Evolutionary conservation across 2,329 filamentous ascomycete genomes (phyloP).

Genomic region (Neopestalotiopsis sp.): DNA sequence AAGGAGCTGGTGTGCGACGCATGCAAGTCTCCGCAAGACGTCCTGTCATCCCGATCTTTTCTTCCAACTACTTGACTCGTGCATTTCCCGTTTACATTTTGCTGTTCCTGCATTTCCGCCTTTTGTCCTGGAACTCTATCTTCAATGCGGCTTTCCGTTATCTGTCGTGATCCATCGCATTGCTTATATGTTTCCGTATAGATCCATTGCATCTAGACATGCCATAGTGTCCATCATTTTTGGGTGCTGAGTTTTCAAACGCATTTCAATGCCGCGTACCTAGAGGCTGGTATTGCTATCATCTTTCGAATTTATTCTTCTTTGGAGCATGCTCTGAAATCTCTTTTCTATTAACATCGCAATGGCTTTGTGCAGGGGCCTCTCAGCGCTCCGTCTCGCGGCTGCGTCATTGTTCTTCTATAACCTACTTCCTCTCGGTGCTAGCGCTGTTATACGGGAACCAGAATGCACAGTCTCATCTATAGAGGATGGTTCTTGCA

Average conservation of each 20-base stretch:
- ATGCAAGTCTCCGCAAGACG: too few species aligned
- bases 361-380: background rate
- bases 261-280: background rate
- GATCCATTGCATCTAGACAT: background rate
- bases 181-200: background rate
- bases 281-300: background rate
- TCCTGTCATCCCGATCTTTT: background rate
- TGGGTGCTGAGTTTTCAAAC: background rate
- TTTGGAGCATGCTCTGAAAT: background rate
- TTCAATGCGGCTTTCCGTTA: background rate
- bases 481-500: background rate
- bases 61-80: conserved; percentile 6
- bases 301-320: background rate
- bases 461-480: conserved; percentile 14
- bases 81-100: background rate
- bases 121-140: background rate
- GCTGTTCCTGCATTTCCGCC: conserved; percentile 13
- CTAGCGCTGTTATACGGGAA: background rate
- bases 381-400: background rate
- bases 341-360: background rate
- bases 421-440: background rate
- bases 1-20: background rate
- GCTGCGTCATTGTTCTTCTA: background rate
- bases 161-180: background rate
- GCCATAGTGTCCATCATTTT: background rate